Conservation (phyloP, 176 grass and related monocot species). For the Melocanna baccifera region DNA sequence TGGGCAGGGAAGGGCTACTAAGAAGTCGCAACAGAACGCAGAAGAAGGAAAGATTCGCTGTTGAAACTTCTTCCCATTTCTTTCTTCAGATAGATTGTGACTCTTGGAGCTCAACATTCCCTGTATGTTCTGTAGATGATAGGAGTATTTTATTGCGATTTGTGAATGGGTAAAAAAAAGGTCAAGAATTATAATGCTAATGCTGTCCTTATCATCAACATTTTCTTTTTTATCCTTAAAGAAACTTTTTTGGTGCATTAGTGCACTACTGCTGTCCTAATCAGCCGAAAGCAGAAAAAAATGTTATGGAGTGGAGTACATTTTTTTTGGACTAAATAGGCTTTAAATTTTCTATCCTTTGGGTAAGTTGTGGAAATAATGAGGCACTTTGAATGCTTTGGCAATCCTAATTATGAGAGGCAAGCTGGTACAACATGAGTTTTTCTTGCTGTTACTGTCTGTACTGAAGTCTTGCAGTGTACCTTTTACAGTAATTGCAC, state of each 20-base stretch:
- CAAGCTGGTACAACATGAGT: not conserved
- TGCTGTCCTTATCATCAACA: not conserved
- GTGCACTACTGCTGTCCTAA: constrained; percentile 14
- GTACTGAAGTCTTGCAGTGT: constrained; percentile 10
- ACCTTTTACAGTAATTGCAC: constrained; percentile 26
- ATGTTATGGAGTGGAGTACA: not conserved
- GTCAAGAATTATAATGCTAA: not conserved
- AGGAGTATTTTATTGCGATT: not conserved
- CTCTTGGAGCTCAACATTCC: not conserved
- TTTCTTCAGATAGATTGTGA: not conserved
- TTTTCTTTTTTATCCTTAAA: not conserved
- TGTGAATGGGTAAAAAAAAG: not conserved
- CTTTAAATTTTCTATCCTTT: constrained; percentile 9
- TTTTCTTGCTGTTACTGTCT: constrained; percentile 2
- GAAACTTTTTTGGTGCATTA: not conserved
- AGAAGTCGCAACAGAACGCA: not conserved
- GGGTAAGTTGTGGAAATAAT: constrained; percentile 18
- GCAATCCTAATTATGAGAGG: constrained; percentile 11
- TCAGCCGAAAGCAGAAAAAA: not conserved
- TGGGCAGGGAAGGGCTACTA: not conserved
- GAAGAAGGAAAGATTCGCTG: not conserved
- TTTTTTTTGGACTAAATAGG: constrained; percentile 23
- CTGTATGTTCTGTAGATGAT: not conserved
- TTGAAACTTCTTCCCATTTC: not conserved
- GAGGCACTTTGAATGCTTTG: constrained; percentile 31